Evolutionary conservation across 2,329 filamentous ascomycete species (phyloP).

Genomic region (Alternaria angustiovoidea): DNA sequence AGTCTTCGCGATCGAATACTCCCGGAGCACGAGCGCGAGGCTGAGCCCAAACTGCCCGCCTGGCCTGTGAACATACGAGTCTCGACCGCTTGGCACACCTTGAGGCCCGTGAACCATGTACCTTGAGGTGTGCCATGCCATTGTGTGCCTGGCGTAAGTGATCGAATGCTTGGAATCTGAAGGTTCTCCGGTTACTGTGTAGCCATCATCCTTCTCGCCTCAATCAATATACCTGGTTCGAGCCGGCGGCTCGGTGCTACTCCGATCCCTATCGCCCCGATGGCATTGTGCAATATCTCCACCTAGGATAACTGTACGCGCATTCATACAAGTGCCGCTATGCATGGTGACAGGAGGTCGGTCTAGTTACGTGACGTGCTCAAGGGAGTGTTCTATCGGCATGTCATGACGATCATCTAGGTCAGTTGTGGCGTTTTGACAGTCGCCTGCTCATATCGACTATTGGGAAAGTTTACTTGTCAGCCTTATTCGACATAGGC

Average conservation of each 20-base stretch:
- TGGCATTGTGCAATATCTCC: background rate
- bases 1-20: background rate
- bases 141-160: no score
- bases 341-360: background rate
- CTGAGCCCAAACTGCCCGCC: background rate
- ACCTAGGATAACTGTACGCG: background rate
- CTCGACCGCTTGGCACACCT: background rate
- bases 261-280: background rate
- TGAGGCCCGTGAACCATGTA: background rate
- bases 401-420: slow-evolving; percentile 4
- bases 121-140: background rate
- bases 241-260: background rate
- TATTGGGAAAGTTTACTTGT: slow-evolving; percentile 2
- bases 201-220: background rate
- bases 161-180: background rate
- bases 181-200: background rate
- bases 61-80: background rate
- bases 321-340: background rate
- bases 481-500: background rate
- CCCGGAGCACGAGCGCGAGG: background rate
- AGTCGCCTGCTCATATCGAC: background rate
- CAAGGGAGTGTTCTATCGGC: background rate
- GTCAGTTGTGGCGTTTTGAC: background rate
- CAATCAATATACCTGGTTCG: background rate
- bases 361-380: background rate